These are phyloP conservation scores for Buddleja alternifolia DNA, from an alignment of 257 asterid genomes.

Conservation along the genomic window DNA sequence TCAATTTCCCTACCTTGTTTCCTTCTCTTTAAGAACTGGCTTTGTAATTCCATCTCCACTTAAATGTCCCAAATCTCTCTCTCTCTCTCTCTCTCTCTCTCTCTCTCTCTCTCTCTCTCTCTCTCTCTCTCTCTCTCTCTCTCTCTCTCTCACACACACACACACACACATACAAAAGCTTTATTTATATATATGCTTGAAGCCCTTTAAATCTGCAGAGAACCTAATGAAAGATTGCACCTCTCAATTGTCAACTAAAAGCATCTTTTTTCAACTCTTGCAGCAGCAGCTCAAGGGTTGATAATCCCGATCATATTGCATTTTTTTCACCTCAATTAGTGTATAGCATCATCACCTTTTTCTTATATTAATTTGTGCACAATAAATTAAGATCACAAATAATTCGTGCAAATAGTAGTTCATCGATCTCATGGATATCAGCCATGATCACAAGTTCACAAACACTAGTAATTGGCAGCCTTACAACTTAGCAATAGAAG, in stretches of 20 bases:
- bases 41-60: slow-evolving; percentile 8
- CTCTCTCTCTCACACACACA: slow-evolving; percentile 17
- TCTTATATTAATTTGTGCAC: too few species aligned
- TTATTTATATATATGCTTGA: slow-evolving; percentile 30
- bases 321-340: too few species aligned
- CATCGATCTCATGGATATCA: slow-evolving; percentile 43
- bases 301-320: too few species aligned
- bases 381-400: too few species aligned
- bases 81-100: slow-evolving; percentile 15
- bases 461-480: slow-evolving; percentile 40
- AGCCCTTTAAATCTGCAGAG: slow-evolving; percentile 24
- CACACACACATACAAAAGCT: slow-evolving; percentile 8
- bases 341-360: too few species aligned
- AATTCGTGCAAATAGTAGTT: neutral
- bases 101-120: neutral
- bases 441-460: slow-evolving; percentile 42
- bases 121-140: neutral
- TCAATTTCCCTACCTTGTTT: slow-evolving; percentile 24
- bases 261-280: neutral
- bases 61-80: slow-evolving; percentile 3
- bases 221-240: slow-evolving; percentile 19
- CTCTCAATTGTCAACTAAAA: slow-evolving; percentile 20
- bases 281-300: neutral
- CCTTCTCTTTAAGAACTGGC: slow-evolving; percentile 24
- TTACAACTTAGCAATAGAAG: slow-evolving; percentile 36